Conservation (phyloP, 2,329 filamentous ascomycete genomes). For the Monilinia aucupariae region DNA sequence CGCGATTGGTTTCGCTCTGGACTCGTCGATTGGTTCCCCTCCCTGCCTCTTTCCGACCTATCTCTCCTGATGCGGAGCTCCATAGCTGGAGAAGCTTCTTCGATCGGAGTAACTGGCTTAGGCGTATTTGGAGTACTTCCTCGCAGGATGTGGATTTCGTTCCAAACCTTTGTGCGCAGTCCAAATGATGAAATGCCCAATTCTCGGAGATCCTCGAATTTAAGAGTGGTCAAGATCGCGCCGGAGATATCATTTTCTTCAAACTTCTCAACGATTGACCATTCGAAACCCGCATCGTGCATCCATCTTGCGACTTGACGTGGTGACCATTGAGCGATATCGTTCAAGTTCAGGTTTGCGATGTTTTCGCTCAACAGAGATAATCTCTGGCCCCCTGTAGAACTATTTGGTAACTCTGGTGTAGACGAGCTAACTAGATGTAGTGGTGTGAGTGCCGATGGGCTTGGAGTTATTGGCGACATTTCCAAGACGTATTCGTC, state of each 20-base stretch:
- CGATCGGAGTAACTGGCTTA: conserved; percentile 54
- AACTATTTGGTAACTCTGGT: background rate
- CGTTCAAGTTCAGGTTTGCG: conserved; percentile 52
- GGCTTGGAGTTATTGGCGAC: conserved; percentile 68
- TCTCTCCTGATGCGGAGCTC: conserved; percentile 26
- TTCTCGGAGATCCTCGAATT: conserved; percentile 82
- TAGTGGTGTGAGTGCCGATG: conserved; percentile 37
- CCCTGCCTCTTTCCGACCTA: conserved; percentile 20
- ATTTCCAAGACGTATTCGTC: conserved; percentile 55
- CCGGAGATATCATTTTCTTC: conserved; percentile 90
- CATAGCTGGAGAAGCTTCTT: conserved; percentile 44
- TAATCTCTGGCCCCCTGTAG: background rate
- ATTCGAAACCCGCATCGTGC: conserved; percentile 75
- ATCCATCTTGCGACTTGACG: conserved; percentile 81
- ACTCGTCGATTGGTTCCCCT: conserved; percentile 26
- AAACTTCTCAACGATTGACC: conserved; percentile 73
- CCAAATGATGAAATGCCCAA: conserved; percentile 77
- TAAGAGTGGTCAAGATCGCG: conserved; percentile 78
- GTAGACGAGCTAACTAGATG: conserved; percentile 23
- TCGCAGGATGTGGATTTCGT: conserved; percentile 67
- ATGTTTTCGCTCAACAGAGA: conserved; percentile 43
- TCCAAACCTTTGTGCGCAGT: conserved; percentile 73
- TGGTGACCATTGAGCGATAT: conserved; percentile 64
- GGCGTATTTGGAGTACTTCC: conserved; percentile 49
- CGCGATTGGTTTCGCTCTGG: conserved; percentile 26